Evolutionary conservation across 1,284 basidiomycete species (phyloP).

Genomic region (Gymnopus androsaceus): DNA sequence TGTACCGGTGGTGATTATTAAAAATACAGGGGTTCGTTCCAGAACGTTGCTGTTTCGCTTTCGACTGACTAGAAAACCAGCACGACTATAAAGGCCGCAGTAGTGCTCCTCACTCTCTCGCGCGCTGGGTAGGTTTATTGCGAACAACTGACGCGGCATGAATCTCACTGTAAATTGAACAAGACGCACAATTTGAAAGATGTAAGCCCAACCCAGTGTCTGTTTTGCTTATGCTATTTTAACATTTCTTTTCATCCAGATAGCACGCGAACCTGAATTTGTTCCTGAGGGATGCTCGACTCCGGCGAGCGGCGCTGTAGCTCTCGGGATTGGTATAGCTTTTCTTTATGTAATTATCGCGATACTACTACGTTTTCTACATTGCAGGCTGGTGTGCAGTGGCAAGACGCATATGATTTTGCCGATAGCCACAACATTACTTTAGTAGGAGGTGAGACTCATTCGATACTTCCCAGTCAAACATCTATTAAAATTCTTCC

Average conservation of each 20-base stretch:
- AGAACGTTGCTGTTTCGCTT: not conserved
- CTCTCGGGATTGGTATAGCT: slow-evolving; percentile 34
- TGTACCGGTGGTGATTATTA: slow-evolving; percentile 46
- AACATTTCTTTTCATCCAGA: slow-evolving; percentile 27
- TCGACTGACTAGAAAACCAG: slow-evolving; percentile 22
- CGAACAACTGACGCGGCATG: not conserved
- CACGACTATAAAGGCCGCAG: slow-evolving; percentile 50
- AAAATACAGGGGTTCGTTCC: slow-evolving; percentile 48
- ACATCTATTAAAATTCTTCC: not conserved
- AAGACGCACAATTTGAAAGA: slow-evolving; percentile 43
- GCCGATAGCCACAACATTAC: slow-evolving; percentile 40
- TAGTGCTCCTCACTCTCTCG: slow-evolving; percentile 41
- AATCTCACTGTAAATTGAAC: not conserved
- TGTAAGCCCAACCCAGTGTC: slow-evolving; percentile 26
- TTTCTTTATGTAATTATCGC: too few species aligned
- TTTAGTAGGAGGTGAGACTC: slow-evolving; percentile 33
- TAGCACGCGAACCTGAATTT: slow-evolving; percentile 33
- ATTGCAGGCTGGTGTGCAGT: slow-evolving; percentile 41
- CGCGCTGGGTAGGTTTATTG: slow-evolving; percentile 37
- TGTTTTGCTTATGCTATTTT: not conserved
- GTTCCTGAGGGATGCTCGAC: slow-evolving; percentile 36
- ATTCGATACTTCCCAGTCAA: not conserved
- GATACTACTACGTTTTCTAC: not conserved
- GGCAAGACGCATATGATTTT: slow-evolving; percentile 41
- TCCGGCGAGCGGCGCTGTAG: slow-evolving; percentile 30